Percentiles rank a stretch among this genome's conserved stretches.
These are phyloP conservation scores for Clausena lansium DNA, from an alignment of 345 rosid genomes.

Conservation along the genomic window DNA sequence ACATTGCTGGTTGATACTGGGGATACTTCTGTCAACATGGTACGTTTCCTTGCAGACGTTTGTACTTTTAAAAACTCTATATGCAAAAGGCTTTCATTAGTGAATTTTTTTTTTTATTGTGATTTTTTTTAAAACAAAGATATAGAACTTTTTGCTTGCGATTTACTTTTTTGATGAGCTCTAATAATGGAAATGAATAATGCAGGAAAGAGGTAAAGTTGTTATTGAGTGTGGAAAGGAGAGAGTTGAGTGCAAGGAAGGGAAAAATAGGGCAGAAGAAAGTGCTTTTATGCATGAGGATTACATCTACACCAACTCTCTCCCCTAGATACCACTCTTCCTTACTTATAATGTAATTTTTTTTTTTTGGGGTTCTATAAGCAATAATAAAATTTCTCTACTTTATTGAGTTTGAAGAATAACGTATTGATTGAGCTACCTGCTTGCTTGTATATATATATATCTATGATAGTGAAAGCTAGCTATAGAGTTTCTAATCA, in stretches of 20 bases:
- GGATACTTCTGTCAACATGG: constrained; percentile 1
- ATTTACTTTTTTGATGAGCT: too few species aligned
- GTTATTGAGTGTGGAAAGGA: constrained; percentile 11
- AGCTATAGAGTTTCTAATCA: neutral
- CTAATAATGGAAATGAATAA: neutral
- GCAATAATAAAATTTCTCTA: neutral
- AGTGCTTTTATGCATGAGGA: constrained; percentile 18
- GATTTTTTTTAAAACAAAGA: too few species aligned
- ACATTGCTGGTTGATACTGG: constrained; percentile 1
- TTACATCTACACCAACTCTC: constrained; percentile 28
- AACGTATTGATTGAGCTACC: neutral
- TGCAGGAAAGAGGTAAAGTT: neutral
- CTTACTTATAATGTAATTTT: neutral
- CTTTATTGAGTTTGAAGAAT: neutral
- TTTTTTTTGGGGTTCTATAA: too few species aligned
- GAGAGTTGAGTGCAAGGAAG: constrained; percentile 19
- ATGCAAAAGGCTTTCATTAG: too few species aligned
- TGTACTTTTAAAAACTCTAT: neutral
- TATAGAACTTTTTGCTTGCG: too few species aligned
- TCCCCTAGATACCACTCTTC: neutral
- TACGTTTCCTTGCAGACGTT: neutral
- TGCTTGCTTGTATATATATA: too few species aligned
- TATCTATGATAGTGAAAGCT: too few species aligned
- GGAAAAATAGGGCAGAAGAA: constrained; percentile 15
- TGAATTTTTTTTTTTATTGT: too few species aligned